Evolutionary conservation across 306 rosid genomes (phyloP), one percentile per base, ranked within the genome.

Genomic region (Heteromeles arbutifolia): DNA sequence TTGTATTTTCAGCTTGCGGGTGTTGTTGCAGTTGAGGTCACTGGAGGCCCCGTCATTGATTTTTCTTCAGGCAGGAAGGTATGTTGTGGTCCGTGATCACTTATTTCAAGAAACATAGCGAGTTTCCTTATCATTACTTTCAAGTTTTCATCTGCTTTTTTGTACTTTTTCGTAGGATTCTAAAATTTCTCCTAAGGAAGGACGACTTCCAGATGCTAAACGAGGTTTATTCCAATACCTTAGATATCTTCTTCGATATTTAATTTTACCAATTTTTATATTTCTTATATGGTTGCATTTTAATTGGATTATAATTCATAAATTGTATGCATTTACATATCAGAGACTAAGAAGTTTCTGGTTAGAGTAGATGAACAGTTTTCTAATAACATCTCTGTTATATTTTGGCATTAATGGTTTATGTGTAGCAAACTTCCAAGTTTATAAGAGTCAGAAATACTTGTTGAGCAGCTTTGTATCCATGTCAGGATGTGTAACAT

Each of bases 1-100:
- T 73, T 39, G 48, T 61, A 59, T 80, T 80, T 82, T 81, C 87
- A 92, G 99, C 99, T 92, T 77, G 99, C 97, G 1, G 97, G 97
- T 81, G 97, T 92, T 77, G 97, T 92, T 72, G 99, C 99, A 19
- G 97, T 95, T 82, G 97, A 95, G 90, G 89, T 95, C 81, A 90
- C 96, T 57, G 99, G 98, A 83, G 97, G 97, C 50, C 99, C 99
- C 76, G 81, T 97, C 39, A 41, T 95, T 78, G 88, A 90, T 69
- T 92, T 89, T 81, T 87, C 86, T 85, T 93, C 97, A 31, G 96
- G 98, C 74, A 88, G 98, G 85, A 92, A 74, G 91, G 96, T 92
- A 82, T 24, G 72, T 25, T 45, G 26, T 50, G 58, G 77, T 59
- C 44, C 52, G 21, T 59, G 59, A 68, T 62, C 12, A 29, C 68